Conservation (phyloP, 495 filamentous ascomycete genomes). For the Talaromyces proteolyticus region DNA sequence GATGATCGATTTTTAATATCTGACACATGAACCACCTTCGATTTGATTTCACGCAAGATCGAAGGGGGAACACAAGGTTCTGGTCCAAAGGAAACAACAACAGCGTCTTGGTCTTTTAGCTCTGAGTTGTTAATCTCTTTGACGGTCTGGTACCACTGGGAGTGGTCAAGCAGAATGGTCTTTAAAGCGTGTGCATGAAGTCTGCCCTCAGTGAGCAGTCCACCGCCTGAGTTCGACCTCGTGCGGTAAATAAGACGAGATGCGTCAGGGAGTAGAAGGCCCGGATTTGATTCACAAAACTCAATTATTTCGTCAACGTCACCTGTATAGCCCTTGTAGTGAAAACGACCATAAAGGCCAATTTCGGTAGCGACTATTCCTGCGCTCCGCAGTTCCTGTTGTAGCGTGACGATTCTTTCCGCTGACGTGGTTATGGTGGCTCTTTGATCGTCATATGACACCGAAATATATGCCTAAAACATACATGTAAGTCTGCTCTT, state of each 20-base stretch:
- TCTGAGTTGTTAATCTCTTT: slow-evolving; percentile 9
- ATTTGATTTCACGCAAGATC: slow-evolving; percentile 16
- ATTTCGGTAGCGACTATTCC: slow-evolving; percentile 29
- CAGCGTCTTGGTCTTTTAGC: slow-evolving; percentile 6
- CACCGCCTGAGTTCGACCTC: slow-evolving; percentile 18
- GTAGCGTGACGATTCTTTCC: slow-evolving; percentile 14
- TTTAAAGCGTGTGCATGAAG: slow-evolving; percentile 28
- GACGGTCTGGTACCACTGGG: slow-evolving; percentile 34
- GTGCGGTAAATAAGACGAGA: slow-evolving; percentile 22
- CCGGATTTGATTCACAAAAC: slow-evolving; percentile 17
- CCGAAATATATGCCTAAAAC: slow-evolving; percentile 11
- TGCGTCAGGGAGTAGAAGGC: slow-evolving; percentile 32
- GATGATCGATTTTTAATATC: slow-evolving; percentile 8
- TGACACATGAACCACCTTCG: slow-evolving; percentile 17
- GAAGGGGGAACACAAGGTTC: slow-evolving; percentile 36
- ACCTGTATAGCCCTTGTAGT: slow-evolving; percentile 14
- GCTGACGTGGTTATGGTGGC: slow-evolving; percentile 20
- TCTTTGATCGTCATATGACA: slow-evolving; percentile 9
- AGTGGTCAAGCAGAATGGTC: slow-evolving; percentile 34
- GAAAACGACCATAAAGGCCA: slow-evolving; percentile 28
- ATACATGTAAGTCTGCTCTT: slow-evolving; percentile 10
- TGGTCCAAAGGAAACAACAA: slow-evolving; percentile 32
- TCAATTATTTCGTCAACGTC: slow-evolving; percentile 6
- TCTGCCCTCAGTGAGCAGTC: slow-evolving; percentile 10
- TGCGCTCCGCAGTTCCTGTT: slow-evolving; percentile 22